A percentile compares a stretch with the other conserved stretches of the same genome.
Conservation (phyloP, 2,329 filamentous ascomycete species). For the Dactylellina haptotyla region DNA sequence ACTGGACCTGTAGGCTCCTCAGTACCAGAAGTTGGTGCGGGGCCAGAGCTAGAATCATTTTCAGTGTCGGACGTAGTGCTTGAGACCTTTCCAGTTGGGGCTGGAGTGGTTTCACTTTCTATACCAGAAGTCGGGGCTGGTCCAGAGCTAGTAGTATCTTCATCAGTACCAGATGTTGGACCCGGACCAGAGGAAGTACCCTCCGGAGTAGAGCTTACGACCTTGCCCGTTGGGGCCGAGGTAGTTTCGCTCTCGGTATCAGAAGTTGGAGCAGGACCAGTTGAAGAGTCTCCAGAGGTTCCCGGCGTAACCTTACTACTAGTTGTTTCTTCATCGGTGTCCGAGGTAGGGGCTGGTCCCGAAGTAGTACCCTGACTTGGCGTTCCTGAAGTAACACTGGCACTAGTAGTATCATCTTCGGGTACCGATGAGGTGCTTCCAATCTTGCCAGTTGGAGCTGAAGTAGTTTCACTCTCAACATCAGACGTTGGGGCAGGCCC, state of each 20-base stretch:
- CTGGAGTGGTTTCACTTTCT: not conserved
- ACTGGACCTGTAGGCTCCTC: not conserved
- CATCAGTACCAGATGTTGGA: not conserved
- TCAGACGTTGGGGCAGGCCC: too few relatives aligned
- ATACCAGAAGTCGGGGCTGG: slow-evolving; percentile 7
- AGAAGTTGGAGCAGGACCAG: not conserved
- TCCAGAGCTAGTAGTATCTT: not conserved
- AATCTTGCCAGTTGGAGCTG: not conserved
- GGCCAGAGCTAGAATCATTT: not conserved
- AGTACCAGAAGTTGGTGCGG: slow-evolving; percentile 4
- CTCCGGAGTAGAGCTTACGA: too few relatives aligned
- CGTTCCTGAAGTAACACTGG: too few relatives aligned
- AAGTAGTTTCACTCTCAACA: not conserved
- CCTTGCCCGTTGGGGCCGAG: too few relatives aligned
- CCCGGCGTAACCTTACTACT: not conserved
- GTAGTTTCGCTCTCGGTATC: not conserved
- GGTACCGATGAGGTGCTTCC: not conserved
- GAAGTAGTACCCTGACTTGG: not conserved
- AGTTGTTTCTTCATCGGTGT: not conserved
- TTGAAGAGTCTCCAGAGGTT: not conserved
- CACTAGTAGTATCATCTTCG: too few relatives aligned
- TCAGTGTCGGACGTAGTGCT: not conserved
- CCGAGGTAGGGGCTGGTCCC: not conserved
- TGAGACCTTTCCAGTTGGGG: too few relatives aligned
- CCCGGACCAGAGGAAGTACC: not conserved